phyloP scores from a whole-genome alignment of 2,329 filamentous ascomycete genomes.

The Tolypocladium guangdongense region DNA sequence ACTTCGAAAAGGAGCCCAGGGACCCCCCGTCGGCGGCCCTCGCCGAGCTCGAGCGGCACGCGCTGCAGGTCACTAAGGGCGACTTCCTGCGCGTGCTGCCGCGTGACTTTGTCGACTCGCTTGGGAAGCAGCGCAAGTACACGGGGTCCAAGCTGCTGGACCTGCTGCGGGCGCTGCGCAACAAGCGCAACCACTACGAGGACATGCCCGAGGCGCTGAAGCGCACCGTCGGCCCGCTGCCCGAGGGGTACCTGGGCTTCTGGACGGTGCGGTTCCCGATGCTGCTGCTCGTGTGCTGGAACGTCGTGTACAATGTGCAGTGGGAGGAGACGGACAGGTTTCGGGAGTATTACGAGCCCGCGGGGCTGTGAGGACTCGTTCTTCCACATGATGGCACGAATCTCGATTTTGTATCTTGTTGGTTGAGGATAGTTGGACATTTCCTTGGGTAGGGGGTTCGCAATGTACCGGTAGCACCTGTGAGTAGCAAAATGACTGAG shows the following conservation, averaged over 20 bases:
- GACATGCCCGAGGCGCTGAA: constrained; percentile 80
- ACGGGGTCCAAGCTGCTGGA: constrained; percentile 76
- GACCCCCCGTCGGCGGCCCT: constrained; percentile 68
- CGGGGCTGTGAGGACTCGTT: constrained; percentile 17
- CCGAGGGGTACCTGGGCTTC: constrained; percentile 73
- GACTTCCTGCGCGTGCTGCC: constrained; percentile 75
- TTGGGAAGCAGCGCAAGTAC: constrained; percentile 94
- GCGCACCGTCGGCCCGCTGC: constrained; percentile 56
- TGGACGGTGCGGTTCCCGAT: constrained; percentile 74
- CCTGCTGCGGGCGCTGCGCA: constrained; percentile 75
- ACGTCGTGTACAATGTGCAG: constrained; percentile 55
- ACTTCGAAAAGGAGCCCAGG: constrained; percentile 85
- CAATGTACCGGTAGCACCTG: too few species aligned
- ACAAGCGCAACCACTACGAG: constrained; percentile 97
- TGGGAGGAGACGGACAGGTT: constrained; percentile 58
- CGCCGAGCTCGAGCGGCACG: constrained; percentile 43
- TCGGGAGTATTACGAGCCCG: constrained; percentile 55
- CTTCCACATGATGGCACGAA: too few species aligned
- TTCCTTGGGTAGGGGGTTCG: neutral
- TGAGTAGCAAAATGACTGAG: neutral
- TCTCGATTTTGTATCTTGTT: neutral
- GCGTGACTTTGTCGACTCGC: constrained; percentile 72
- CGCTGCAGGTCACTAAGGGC: constrained; percentile 42
- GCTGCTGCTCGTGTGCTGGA: constrained; percentile 68
- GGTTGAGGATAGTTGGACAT: neutral